Base-by-base conservation (phyloP, 208 protist genomes). In the Tritrichomonas foetus region DNA sequence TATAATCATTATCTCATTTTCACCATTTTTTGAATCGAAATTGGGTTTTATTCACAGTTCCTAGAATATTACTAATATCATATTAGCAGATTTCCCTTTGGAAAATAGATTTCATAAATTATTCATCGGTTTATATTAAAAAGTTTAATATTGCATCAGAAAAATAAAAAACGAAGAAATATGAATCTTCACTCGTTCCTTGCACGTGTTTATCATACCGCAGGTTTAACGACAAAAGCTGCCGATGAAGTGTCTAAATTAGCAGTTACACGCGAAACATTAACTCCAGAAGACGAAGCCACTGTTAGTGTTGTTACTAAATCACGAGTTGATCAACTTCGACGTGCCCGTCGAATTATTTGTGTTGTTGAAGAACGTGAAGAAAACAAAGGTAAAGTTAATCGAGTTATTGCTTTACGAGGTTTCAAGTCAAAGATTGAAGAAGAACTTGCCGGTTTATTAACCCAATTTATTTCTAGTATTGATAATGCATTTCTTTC, bases 351-450 rank as follows among this genome's bases (percentile, higher is more conserved):
- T 50, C 41, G 78, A 27, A 89, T 89, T 16, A 89, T 89, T 57
- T 14, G 39, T 41, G 78, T 89, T 30, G 78, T 89, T 50, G 78
- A 89, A 57, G 78, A 89, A 57, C 41, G 78, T 20, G 78, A 89
- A 89, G 78, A 89, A 30, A 89, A 89, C 27, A 89, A 89, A 57
- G 78, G 78, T 3, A 89, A 89, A 39, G 78, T 89, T 53, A 89
- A 89, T 16, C 41, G 78, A 39, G 78, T 89, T 50, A 89, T 89
- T 36, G 41, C 78, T 39, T n/a, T 89, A 5, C 78, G 78, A n/a
- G 78, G 47, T 39, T 89, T 89, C n/a, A 89, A 89, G 57, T 57
- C 41, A 33, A 89, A 89, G 30, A 89, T 89, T 30, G 78, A 89
- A 39, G 78, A 89, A 33, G 78, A 89, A 89, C 78, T 89, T 39